Evolutionary conservation across 2,329 filamentous ascomycete species (phyloP).

Genomic region (Stemphylium lycopersici): DNA sequence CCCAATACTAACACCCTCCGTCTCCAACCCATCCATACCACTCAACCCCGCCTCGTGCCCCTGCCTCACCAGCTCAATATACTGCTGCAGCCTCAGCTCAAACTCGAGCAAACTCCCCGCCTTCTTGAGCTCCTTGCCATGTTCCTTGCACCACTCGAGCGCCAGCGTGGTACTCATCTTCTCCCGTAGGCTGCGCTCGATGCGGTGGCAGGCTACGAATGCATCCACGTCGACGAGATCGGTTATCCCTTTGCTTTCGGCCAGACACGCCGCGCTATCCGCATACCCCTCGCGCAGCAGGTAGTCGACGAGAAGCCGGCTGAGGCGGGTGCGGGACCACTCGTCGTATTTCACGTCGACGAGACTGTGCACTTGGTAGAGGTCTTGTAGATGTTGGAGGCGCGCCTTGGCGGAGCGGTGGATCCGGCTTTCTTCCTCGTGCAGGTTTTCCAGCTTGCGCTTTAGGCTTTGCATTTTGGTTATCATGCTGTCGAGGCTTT

Average conservation of each 20-base stretch:
- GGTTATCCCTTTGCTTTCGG: conserved; percentile 74
- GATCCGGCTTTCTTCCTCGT: conserved; percentile 79
- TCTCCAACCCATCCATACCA: conserved; percentile 31
- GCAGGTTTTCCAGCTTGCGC: conserved; percentile 78
- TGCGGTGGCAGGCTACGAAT: conserved; percentile 80
- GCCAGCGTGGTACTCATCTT: conserved; percentile 75
- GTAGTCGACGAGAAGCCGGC: conserved; percentile 90
- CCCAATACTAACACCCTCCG: conserved; percentile 28
- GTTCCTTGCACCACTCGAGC: conserved; percentile 88
- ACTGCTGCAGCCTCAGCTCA: conserved; percentile 91
- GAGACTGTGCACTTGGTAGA: conserved; percentile 79
- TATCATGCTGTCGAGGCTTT: conserved; percentile 83
- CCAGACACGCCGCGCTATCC: conserved; percentile 76
- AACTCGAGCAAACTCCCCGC: conserved; percentile 90
- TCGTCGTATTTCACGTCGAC: conserved; percentile 92
- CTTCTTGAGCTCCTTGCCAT: conserved; percentile 90
- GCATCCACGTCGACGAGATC: conserved; percentile 88
- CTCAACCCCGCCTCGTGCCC: conserved; percentile 45
- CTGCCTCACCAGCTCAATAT: conserved; percentile 84
- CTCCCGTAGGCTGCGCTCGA: conserved; percentile 73
- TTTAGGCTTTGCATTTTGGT: conserved; percentile 83
- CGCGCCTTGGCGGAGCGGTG: conserved; percentile 78
- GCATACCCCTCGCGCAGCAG: conserved; percentile 83
- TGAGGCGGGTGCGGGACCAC: conserved; percentile 82
- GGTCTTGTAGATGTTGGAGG: conserved; percentile 78